phyloP scores from a whole-genome alignment of 441 rosid species.

The Syzygium malaccense region DNA sequence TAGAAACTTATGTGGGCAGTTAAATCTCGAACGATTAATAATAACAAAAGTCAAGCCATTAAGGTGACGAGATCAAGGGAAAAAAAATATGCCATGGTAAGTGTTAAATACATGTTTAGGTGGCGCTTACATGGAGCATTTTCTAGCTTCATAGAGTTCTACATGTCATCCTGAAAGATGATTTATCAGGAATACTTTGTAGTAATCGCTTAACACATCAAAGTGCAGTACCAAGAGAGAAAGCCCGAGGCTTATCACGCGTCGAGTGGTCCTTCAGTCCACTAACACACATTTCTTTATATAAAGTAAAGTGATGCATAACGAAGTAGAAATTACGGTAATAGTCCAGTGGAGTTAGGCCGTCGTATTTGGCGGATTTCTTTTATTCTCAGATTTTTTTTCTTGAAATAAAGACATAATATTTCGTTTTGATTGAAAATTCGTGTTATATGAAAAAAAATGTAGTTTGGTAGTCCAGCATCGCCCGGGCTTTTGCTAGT shows the following conservation, averaged over 20 bases:
- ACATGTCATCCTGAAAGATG: background rate
- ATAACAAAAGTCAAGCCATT: background rate
- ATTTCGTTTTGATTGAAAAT: too few relatives aligned
- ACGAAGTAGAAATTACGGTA: background rate
- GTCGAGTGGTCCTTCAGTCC: background rate
- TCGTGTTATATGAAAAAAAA: background rate
- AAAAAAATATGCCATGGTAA: background rate
- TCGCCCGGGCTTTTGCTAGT: too few relatives aligned
- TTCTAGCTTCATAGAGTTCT: background rate
- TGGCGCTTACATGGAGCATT: background rate
- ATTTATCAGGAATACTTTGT: background rate
- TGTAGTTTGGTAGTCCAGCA: too few relatives aligned
- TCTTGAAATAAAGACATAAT: too few relatives aligned
- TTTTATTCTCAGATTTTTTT: too few relatives aligned
- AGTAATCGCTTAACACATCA: background rate
- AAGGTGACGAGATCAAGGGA: background rate
- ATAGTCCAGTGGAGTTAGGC: background rate
- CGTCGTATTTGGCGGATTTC: background rate
- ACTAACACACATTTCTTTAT: background rate
- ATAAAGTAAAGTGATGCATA: background rate
- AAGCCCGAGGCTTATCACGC: accelerated
- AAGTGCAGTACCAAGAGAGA: background rate
- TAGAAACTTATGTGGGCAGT: background rate
- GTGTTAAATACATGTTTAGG: background rate
- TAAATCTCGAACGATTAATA: background rate